These are phyloP conservation scores for Dendrobium nobile DNA, from an alignment of 106 monocot genomes.

Conservation along the genomic window DNA sequence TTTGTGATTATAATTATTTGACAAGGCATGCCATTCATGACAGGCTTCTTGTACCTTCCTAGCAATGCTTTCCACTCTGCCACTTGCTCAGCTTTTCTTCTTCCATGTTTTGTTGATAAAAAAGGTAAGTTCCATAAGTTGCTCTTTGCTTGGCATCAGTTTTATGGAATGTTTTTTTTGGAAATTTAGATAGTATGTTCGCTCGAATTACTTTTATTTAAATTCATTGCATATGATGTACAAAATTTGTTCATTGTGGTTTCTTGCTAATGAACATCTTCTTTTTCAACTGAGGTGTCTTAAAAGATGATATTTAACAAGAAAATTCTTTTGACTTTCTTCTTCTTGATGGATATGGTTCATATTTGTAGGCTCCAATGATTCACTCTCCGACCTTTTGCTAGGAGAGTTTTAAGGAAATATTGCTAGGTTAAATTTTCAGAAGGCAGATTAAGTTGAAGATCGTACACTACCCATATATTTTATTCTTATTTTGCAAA, in stretches of 20 bases:
- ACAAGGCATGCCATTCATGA: background rate
- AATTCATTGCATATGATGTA: background rate
- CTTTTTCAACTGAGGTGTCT: background rate
- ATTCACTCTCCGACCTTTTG: no score
- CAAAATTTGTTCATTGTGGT: background rate
- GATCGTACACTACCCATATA: no score
- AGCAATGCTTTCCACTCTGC: conserved; percentile 66
- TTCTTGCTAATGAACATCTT: background rate
- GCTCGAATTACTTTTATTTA: background rate
- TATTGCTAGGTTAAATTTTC: no score
- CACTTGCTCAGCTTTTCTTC: conserved; percentile 81
- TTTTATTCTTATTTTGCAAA: no score
- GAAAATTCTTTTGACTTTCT: background rate
- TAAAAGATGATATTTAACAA: background rate
- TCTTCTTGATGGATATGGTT: background rate
- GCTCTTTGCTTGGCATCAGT: background rate
- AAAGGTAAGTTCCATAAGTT: conserved; percentile 34
- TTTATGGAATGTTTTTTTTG: background rate
- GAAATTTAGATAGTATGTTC: background rate
- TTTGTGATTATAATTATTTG: conserved; percentile 1
- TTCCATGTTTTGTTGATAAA: conserved; percentile 77
- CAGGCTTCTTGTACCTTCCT: conserved; percentile 63
- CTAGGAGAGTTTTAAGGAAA: no score
- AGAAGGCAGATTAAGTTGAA: no score
- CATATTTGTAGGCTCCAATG: no score